Conservation (phyloP, 441 rosid genomes). For the Euphorbia celastroides region DNA sequence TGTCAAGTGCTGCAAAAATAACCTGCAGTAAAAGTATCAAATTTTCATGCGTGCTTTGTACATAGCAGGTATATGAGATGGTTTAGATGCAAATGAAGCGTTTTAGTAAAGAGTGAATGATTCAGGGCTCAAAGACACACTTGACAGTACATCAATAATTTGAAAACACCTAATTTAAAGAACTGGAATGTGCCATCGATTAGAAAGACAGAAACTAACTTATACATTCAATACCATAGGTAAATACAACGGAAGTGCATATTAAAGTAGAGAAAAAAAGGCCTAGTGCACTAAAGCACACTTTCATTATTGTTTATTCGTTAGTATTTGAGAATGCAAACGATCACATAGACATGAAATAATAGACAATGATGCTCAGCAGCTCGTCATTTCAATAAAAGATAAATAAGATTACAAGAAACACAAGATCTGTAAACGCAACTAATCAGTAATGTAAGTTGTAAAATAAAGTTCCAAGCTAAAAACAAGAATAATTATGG, state of each 20-base stretch:
- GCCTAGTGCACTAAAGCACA: background rate
- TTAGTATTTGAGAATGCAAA: background rate
- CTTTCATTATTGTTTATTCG: background rate
- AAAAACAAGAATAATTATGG: background rate
- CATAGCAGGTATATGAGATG: background rate
- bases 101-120: background rate
- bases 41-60: background rate
- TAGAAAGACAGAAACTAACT: background rate
- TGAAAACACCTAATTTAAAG: background rate
- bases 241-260: background rate
- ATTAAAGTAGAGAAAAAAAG: background rate
- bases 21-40: constrained; percentile 42
- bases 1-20: constrained; percentile 78
- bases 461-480: background rate
- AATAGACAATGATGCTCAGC: background rate
- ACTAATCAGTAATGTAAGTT: background rate
- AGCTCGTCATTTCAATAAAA: background rate
- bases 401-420: background rate
- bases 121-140: background rate
- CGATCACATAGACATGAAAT: background rate
- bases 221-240: background rate
- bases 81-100: background rate
- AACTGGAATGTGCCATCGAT: background rate
- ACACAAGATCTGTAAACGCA: background rate
- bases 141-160: background rate